A percentile compares a stretch with the other conserved stretches of the same genome.
These are phyloP conservation scores for Iberis amara DNA, from an alignment of 441 rosid species.

Conservation along the genomic window DNA sequence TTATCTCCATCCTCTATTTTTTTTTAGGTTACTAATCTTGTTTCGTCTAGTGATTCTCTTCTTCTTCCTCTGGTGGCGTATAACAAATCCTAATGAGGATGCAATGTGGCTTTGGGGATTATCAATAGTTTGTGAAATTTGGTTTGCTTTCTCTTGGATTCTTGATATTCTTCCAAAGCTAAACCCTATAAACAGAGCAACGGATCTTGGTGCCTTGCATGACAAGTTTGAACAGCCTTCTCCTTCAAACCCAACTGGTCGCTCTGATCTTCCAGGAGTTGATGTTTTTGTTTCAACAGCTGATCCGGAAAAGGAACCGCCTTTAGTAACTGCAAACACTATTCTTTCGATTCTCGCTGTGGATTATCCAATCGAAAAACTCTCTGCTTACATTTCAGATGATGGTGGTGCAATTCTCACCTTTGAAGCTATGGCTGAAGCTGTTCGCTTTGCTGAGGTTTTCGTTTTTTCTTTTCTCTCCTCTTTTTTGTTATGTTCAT, in stretches of 20 bases:
- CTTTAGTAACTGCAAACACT: constrained; percentile 76
- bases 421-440: constrained; percentile 96
- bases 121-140: constrained; percentile 72
- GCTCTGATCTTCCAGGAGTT: constrained; percentile 80
- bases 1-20: too few relatives aligned
- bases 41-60: constrained; percentile 52
- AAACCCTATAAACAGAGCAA: constrained; percentile 68
- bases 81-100: constrained; percentile 61
- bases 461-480: too few relatives aligned
- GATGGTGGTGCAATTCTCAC: constrained; percentile 91
- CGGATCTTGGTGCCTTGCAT: constrained; percentile 65
- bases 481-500: too few relatives aligned
- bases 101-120: constrained; percentile 84
- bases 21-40: constrained; percentile 38
- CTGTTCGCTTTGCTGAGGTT: constrained; percentile 72
- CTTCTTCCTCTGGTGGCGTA: constrained; percentile 78
- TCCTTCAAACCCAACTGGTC: constrained; percentile 77
- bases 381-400: constrained; percentile 72
- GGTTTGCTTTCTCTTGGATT: constrained; percentile 94
- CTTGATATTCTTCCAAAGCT: constrained; percentile 86
- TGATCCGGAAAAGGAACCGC: constrained; percentile 93
- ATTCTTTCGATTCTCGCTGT: constrained; percentile 68
- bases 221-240: constrained; percentile 88
- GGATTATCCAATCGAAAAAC: constrained; percentile 82
- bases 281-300: constrained; percentile 87